Evolutionary conservation across 2,329 filamentous ascomycete genomes (phyloP).

Genomic region (Diaporthe ampelina): DNA sequence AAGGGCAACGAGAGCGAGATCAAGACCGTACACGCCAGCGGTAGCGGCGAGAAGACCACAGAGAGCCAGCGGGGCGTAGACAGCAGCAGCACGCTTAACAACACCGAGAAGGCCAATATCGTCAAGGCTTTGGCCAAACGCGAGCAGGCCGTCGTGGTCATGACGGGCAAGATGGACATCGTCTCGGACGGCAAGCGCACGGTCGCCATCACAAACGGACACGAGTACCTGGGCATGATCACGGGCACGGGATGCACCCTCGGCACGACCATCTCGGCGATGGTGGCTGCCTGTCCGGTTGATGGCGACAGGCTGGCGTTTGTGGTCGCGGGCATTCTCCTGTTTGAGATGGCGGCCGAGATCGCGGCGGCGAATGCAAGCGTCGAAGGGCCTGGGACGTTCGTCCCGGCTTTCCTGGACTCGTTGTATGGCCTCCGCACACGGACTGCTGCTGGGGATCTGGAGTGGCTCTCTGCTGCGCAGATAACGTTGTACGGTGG

Average conservation of each 20-base stretch:
- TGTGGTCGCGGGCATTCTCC: conserved; percentile 78
- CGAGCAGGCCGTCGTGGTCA: conserved; percentile 80
- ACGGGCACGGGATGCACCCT: conserved; percentile 89
- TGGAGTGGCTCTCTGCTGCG: conserved; percentile 28
- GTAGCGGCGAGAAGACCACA: conserved; percentile 49
- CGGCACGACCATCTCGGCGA: conserved; percentile 84
- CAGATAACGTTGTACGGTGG: too few species aligned
- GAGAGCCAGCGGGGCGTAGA: conserved; percentile 87
- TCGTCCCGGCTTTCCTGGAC: conserved; percentile 88
- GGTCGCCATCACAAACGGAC: conserved; percentile 81
- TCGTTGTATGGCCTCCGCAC: conserved; percentile 65
- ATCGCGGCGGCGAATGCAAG: conserved; percentile 72
- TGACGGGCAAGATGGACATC: conserved; percentile 85
- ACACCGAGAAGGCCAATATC: conserved; percentile 68
- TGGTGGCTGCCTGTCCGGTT: conserved; percentile 71
- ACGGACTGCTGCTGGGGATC: conserved; percentile 13
- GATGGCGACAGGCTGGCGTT: conserved; percentile 77
- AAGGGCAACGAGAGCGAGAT: conserved; percentile 97
- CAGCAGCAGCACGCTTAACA: conserved; percentile 69
- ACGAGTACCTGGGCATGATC: conserved; percentile 76
- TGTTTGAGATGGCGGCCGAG: conserved; percentile 84
- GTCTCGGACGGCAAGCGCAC: conserved; percentile 81
- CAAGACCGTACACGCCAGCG: conserved; percentile 72
- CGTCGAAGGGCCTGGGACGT: conserved; percentile 86
- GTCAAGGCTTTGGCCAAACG: conserved; percentile 76